phyloP scores from a whole-genome alignment of 805 yeast species.

The Starmerella floris region DNA sequence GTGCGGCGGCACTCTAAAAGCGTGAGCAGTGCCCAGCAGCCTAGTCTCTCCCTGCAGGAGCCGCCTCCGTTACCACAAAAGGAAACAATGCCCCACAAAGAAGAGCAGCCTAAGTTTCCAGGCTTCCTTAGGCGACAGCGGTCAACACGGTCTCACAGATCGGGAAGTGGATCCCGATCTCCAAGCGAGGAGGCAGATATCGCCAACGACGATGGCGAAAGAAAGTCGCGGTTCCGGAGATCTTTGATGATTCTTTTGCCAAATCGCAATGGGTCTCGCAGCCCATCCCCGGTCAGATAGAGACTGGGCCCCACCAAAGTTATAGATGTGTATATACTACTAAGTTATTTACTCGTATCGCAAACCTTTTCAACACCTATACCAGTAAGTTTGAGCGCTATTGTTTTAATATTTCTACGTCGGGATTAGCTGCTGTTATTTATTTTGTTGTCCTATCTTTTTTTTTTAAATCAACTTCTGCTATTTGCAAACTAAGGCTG shows the following conservation, averaged over 20 bases:
- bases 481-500: too few relatives aligned
- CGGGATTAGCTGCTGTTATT: too few relatives aligned
- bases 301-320: too few relatives aligned
- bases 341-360: too few relatives aligned
- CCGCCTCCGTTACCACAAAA: not conserved
- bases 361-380: too few relatives aligned
- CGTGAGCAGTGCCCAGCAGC: slow-evolving; percentile 22
- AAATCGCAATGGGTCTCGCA: not conserved
- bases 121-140: slow-evolving; percentile 12
- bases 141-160: slow-evolving; percentile 4
- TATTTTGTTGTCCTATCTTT: not conserved
- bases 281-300: slow-evolving; percentile 1
- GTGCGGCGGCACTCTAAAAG: slow-evolving; percentile 24
- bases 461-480: not conserved
- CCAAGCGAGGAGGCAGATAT: not conserved
- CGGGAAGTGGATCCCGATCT: not conserved
- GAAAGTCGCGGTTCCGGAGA: slow-evolving; percentile 18
- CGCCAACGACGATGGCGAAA: slow-evolving; percentile 11
- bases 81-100: not conserved
- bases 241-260: slow-evolving; percentile 18
- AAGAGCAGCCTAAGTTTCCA: slow-evolving; percentile 6
- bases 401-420: too few relatives aligned
- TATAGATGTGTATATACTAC: not conserved
- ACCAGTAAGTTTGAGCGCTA: too few relatives aligned
- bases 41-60: slow-evolving; percentile 4